Evolutionary conservation across 148 eudicot genomes (phyloP), one percentile per base, ranked within the genome.

Genomic region (Camellia japonica): DNA sequence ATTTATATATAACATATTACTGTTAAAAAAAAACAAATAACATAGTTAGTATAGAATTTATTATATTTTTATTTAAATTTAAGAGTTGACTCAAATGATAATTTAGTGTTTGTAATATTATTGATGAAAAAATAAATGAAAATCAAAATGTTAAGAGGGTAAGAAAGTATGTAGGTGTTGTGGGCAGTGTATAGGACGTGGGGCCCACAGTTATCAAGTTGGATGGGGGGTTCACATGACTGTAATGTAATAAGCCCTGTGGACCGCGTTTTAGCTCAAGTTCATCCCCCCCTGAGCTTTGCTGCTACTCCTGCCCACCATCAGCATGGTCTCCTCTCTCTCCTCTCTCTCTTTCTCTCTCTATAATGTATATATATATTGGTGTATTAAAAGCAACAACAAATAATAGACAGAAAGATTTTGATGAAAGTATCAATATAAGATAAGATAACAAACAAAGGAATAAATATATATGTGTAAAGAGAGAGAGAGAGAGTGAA

Each of bases 251-350:
- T 30, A 30, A 30, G 38, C 38, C 38, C 38, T 30, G 20, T 70
- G 30, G 42, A 70, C 75, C 75, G 61, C 43, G 75, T 23, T 72
- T 54, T 72, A 10, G 18, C 18, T 10, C 46, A 83, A 76, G 83
- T 91, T 74, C 94, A 89, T 89, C 90, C 92, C 88, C 88, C 92
- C 91, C 87, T 82, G 59, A 42, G 16, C 44, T 82, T 73, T 82
- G 88, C 87, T 88, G 78, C 80, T 79, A 8, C 42, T 49, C 67
- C 83, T 80, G 83, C 38, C 38, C 38, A 60, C 84, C 73, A 55
- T 67, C 64, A 42, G 82, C 80, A 80, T 90, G 84, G 71, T 51
- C 69, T 73, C 76, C 38, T 3, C 20, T 74, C 66, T 64, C 46
- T 19, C 23, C 23, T 76, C 18, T 46, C 20, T 66, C 80, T 49